Percentiles rank a stretch among this genome's conserved stretches.
These are phyloP conservation scores for Amniculicola lignicola DNA, from an alignment of 495 filamentous ascomycete genomes.

Conservation along the genomic window DNA sequence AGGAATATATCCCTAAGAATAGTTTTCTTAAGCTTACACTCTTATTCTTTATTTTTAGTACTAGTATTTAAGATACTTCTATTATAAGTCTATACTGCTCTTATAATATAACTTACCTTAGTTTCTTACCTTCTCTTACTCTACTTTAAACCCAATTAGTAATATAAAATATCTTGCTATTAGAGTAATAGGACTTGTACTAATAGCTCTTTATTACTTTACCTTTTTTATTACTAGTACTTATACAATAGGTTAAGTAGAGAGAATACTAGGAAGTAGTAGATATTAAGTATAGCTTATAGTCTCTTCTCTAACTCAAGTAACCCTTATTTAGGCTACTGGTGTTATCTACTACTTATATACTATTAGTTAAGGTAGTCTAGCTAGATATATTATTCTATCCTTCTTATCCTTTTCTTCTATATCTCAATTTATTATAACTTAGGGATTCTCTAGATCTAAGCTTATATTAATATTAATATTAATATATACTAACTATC, in stretches of 20 bases:
- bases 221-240: neutral
- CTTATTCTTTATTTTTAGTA: neutral
- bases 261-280: constrained; percentile 5
- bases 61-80: constrained; percentile 3
- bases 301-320: constrained; percentile 3
- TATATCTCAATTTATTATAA: neutral
- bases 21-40: constrained; percentile 1
- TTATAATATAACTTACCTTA: neutral
- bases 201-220: too few relatives aligned
- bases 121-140: constrained; percentile 7
- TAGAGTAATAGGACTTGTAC: too few relatives aligned
- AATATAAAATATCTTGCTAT: constrained; percentile 2
- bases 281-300: constrained; percentile 1
- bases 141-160: constrained; percentile 2
- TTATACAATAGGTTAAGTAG: neutral
- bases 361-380: neutral
- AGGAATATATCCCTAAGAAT: neutral
- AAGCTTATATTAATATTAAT: neutral
- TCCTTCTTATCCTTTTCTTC: constrained; percentile 6
- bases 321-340: constrained; percentile 3
- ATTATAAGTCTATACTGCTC: neutral
- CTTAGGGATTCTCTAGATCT: constrained; percentile 1
- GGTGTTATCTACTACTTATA: constrained; percentile 1
- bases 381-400: constrained; percentile 1
- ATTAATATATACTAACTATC: constrained; percentile 3